phyloP scores from a whole-genome alignment of 768 basidiomycete species.

The Tricholoma flavovirens region DNA sequence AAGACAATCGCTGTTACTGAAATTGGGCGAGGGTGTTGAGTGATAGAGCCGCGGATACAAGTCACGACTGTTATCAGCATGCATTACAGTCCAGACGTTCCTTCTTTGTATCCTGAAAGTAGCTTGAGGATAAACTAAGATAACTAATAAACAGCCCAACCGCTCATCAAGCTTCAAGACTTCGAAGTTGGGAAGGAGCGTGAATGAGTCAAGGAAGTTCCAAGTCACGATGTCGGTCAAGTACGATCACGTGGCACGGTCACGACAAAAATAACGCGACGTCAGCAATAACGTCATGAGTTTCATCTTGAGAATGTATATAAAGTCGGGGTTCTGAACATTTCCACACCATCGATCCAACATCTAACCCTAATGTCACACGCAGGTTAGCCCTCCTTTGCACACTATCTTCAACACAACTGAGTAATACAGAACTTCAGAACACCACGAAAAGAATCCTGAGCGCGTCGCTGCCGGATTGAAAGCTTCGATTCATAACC shows the following conservation, averaged over 20 bases:
- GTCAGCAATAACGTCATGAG: conserved; percentile 4
- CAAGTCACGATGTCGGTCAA: background rate
- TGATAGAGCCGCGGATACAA: background rate
- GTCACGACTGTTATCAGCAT: background rate
- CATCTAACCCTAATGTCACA: conserved; percentile 4
- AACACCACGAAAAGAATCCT: conserved; percentile 29
- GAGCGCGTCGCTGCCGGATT: conserved; percentile 49
- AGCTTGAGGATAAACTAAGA: background rate
- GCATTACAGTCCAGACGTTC: background rate
- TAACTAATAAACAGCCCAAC: no score
- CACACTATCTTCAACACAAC: background rate
- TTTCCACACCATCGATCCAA: background rate
- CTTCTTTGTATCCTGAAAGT: background rate
- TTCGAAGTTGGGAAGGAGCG: background rate
- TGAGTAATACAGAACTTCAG: background rate
- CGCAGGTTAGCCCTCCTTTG: conserved; percentile 1
- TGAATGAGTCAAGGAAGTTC: no score
- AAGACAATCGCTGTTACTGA: background rate
- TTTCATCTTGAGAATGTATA: no score
- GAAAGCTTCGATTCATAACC: conserved; percentile 51
- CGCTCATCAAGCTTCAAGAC: background rate
- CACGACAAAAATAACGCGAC: background rate
- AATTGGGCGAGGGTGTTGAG: background rate
- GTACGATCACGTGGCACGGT: conserved; percentile 12
- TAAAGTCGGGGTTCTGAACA: background rate